phyloP scores from a whole-genome alignment of 2,329 filamentous ascomycete species.

The Teratosphaeria epicoccoides region DNA sequence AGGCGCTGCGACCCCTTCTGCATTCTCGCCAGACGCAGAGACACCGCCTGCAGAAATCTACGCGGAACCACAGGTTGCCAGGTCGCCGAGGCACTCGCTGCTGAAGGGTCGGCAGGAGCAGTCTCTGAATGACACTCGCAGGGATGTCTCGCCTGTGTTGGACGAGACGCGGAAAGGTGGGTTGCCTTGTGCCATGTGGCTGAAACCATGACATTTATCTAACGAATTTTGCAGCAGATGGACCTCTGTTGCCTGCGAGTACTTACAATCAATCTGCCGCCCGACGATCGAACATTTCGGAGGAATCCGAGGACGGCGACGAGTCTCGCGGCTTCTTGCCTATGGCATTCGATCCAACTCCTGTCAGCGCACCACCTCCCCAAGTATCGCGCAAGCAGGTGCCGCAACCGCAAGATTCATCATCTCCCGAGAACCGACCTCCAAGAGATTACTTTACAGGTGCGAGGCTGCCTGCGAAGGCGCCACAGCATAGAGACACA shows the following conservation, averaged over 20 bases:
- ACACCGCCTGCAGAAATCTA: conserved; percentile 51
- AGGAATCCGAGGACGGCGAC: conserved; percentile 43
- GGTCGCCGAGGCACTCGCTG: conserved; percentile 21
- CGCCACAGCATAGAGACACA: conserved; percentile 29
- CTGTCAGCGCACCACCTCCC: conserved; percentile 19
- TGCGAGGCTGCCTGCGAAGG: conserved; percentile 20
- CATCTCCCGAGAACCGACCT: conserved; percentile 21
- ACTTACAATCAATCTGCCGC: conserved; percentile 61
- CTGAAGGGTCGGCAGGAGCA: conserved; percentile 17
- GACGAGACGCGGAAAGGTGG: conserved; percentile 25
- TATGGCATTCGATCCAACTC: conserved; percentile 42
- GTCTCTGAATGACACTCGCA: conserved; percentile 15
- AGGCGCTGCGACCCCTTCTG: conserved; percentile 53
- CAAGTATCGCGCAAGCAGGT: conserved; percentile 15
- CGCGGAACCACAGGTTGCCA: conserved; percentile 59
- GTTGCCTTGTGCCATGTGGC: conserved; percentile 15
- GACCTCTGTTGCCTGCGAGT: conserved; percentile 60
- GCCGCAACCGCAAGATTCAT: conserved; percentile 14
- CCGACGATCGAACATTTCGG: conserved; percentile 58
- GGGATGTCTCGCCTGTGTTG: conserved; percentile 27
- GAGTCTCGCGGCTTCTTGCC: conserved; percentile 46
- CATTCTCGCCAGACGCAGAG: conserved; percentile 48
- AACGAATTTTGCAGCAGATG: conserved; percentile 32
- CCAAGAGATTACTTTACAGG: conserved; percentile 37
- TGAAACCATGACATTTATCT: conserved; percentile 9